Evolutionary conservation across 176 grass and related monocot genomes (phyloP), one percentile per base, ranked within the genome.

Genomic region (Triticum urartu): DNA sequence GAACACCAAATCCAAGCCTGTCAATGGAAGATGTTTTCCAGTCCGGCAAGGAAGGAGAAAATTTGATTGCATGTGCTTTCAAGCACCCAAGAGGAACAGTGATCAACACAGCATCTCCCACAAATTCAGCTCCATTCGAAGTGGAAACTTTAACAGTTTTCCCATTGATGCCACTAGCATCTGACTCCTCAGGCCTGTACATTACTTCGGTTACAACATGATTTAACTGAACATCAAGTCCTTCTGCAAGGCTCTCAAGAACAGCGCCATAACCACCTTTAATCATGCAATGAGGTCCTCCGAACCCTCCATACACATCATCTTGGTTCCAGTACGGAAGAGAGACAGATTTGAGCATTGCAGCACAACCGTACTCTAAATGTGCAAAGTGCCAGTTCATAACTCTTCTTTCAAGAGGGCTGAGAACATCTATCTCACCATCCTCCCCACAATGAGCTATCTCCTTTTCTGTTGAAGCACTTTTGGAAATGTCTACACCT

Each of bases 371-470:
- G 33, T 99, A 99, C 72, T 99, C 97, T 71, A 99, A 91, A 92
- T 99, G 94, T 77, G 97, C 97, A 45, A 96, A 99, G 89, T 99
- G 97, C 97, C 97, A 99, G 77, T 99, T 91, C 97, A 99, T 94
- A 74, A 99, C 85, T 83, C 97, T 89, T 88, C 97, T 89, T 86
- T 99, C 97, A 20, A 99, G 79, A 79, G 97, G 94, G 66, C 79
- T 94, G 61, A 99, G 86, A 66, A 91, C 80, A 64, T 94, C 94
- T 43, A 52, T 80, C 73, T 87, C 85, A 81, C 86, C 88, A 56
- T 85, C 68, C 28, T 74, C 85, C 67, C 59, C 77, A 75, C 80
- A 85, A 87, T 59, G 30, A 72, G 66, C 79, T 6, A 82, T 83
- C 48, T 86, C 91, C 71, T 90, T 87, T 89, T 78, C 76, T 83